A percentile compares a stretch with the other conserved stretches of the same genome.
These are phyloP conservation scores for Mortierella polycephala DNA, from an alignment of 371 early-diverging fungal species.

Conservation along the genomic window DNA sequence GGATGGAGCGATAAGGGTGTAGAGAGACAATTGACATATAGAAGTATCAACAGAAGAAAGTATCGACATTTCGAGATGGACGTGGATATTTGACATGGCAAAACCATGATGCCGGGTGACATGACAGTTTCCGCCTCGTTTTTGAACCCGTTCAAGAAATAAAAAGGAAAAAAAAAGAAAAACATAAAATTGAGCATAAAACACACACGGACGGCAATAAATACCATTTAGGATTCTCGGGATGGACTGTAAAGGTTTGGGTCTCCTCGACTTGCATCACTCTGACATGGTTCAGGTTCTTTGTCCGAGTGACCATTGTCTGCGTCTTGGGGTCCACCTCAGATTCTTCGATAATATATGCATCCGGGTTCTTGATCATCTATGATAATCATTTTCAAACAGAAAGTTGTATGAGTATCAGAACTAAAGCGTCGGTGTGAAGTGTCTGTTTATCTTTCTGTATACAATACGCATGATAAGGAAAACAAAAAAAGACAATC, in stretches of 20 bases:
- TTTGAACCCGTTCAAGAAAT: no score
- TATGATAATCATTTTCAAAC: slow-evolving; percentile 31
- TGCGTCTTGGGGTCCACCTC: slow-evolving; percentile 80
- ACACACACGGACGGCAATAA: neutral
- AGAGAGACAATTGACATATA: neutral
- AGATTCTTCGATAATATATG: slow-evolving; percentile 88
- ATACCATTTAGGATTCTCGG: slow-evolving; percentile 65
- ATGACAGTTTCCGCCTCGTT: no score
- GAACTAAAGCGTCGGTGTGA: neutral
- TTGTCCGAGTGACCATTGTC: slow-evolving; percentile 85
- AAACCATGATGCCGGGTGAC: no score
- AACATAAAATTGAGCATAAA: neutral
- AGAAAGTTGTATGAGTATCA: neutral
- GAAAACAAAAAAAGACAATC: slow-evolving; percentile 2
- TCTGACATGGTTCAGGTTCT: slow-evolving; percentile 92
- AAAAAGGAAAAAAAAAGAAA: slow-evolving; percentile 2
- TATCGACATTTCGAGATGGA: no score
- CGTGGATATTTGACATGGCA: no score
- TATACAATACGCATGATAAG: neutral
- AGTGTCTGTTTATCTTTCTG: no score
- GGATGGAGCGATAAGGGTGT: neutral
- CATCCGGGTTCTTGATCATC: slow-evolving; percentile 79
- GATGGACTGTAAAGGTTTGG: slow-evolving; percentile 76
- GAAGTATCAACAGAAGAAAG: neutral
- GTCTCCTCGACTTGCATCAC: slow-evolving; percentile 93